Base-by-base conservation (phyloP, 2,329 filamentous ascomycete species). In the Alternaria sp. region DNA sequence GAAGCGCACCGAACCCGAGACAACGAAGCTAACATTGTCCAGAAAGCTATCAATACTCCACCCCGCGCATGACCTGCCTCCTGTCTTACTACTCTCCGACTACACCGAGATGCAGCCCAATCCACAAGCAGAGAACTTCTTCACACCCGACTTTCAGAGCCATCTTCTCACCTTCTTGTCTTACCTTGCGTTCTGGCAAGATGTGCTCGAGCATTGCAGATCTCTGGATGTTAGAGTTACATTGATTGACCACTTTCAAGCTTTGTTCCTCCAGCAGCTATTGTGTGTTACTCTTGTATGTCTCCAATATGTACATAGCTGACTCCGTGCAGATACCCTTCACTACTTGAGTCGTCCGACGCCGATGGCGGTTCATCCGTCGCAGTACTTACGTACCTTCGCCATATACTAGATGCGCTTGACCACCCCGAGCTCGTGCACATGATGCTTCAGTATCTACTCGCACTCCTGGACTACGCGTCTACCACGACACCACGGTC, bases 101-200 rank as follows among this genome's bases (percentile, higher is more conserved):
- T 96, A 97, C 74, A 84, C 90, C 62, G 91, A 93, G 71, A 90
- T 90, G 32, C 83, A 85, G n/a, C 85, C 89, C 1, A 88, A 89
- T 68, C 86, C 89, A 17, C 71, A 79, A 72, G 87, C 94, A 68
- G 88, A 93, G 72, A 89, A 88, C 80, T 90, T 93, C 52, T 90
- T 91, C 77, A 89, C 90, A 3, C 83, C 87, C 1, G 89, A 93
- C 62, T 93, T 96, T 66, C 91, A 93, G 73, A 87, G 89, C n/a
- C 93, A 97, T 72, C 88, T 98, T 74, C 90, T 95, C 58, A 97
- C 94, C 0, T 99, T 99, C 74, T 85, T 99, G 45, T 97, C 96
- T 1, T 96, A 98, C 76, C 86, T 99, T 52, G 85, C 96, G 6
- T 99, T 99, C 77, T 99, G 96, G 96, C 96, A 99, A 81, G 96